Percentiles rank a stretch among this genome's conserved stretches.
Evolutionary conservation across 805 yeast species (phyloP).

Genomic region (Phaffomyces opuntiae): DNA sequence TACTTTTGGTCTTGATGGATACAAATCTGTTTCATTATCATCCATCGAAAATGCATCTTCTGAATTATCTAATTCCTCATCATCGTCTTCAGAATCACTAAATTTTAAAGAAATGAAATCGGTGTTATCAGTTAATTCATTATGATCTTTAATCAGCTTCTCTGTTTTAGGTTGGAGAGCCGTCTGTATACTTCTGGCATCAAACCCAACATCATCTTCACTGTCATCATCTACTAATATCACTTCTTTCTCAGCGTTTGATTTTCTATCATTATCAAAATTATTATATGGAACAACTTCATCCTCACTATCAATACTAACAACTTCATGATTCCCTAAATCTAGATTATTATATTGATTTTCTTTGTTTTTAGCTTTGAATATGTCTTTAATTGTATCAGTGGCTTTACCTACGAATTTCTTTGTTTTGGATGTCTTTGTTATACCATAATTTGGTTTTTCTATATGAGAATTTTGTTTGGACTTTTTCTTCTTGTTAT

Average conservation of each 20-base stretch:
- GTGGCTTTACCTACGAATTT: neutral
- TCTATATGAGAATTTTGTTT: no score
- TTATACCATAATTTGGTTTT: no score
- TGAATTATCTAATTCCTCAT: conserved; percentile 11
- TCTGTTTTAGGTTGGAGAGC: neutral
- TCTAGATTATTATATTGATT: conserved; percentile 10
- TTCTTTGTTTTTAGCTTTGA: conserved; percentile 19
- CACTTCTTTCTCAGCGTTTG: neutral
- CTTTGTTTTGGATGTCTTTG: conserved; percentile 1
- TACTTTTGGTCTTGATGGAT: conserved; percentile 6
- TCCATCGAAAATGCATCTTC: conserved; percentile 24
- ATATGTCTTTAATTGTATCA: conserved; percentile 15
- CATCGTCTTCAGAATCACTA: conserved; percentile 25
- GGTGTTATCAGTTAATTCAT: conserved; percentile 30
- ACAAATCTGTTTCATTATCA: conserved; percentile 16
- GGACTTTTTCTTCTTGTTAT: no score
- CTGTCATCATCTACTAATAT: conserved; percentile 6
- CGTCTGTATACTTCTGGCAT: conserved; percentile 1
- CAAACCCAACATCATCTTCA: conserved; percentile 3
- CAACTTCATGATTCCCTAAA: conserved; percentile 5
- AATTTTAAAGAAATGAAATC: conserved; percentile 36
- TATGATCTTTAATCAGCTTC: conserved; percentile 3
- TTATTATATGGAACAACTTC: conserved; percentile 2
- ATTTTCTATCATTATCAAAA: neutral
- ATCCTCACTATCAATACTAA: conserved; percentile 1